phyloP scores from a whole-genome alignment of 2,329 filamentous ascomycete genomes.

The Immersiporthe knoxdaviesiana region DNA sequence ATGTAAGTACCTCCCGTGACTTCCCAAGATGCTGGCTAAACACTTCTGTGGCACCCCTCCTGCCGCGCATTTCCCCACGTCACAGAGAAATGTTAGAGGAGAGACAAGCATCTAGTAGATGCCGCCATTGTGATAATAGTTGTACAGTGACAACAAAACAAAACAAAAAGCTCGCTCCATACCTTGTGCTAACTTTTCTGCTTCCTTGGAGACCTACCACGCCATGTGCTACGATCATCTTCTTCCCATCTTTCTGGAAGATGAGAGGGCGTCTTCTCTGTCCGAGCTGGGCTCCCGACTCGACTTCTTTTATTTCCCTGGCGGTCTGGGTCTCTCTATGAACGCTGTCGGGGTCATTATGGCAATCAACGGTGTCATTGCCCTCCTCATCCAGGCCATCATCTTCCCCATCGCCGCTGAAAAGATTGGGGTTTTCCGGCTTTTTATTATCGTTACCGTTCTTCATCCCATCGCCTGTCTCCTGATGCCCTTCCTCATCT shows the following conservation, averaged over 20 bases:
- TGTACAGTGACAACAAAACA: background rate
- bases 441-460: slow-evolving; percentile 61
- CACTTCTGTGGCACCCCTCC: background rate
- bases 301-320: slow-evolving; percentile 59
- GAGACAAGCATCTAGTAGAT: background rate
- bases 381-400: slow-evolving; percentile 61
- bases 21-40: background rate
- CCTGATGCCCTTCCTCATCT: slow-evolving; percentile 61
- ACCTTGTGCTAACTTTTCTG: slow-evolving; percentile 11
- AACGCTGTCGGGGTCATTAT: slow-evolving; percentile 62
- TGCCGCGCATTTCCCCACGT: background rate
- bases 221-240: slow-evolving; percentile 95
- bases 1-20: slow-evolving; percentile 43
- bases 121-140: background rate
- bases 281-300: slow-evolving; percentile 35
- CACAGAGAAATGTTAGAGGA: background rate
- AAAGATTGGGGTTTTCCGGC: slow-evolving; percentile 60
- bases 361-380: slow-evolving; percentile 52
- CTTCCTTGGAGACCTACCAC: slow-evolving; percentile 67
- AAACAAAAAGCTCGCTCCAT: background rate
- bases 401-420: slow-evolving; percentile 65
- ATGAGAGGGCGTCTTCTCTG: slow-evolving; percentile 54
- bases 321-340: slow-evolving; percentile 65
- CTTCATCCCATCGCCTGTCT: slow-evolving; percentile 66
- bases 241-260: slow-evolving; percentile 90